These are phyloP conservation scores for Metschnikowia hibisci DNA, from an alignment of 805 yeast genomes.

Conservation along the genomic window DNA sequence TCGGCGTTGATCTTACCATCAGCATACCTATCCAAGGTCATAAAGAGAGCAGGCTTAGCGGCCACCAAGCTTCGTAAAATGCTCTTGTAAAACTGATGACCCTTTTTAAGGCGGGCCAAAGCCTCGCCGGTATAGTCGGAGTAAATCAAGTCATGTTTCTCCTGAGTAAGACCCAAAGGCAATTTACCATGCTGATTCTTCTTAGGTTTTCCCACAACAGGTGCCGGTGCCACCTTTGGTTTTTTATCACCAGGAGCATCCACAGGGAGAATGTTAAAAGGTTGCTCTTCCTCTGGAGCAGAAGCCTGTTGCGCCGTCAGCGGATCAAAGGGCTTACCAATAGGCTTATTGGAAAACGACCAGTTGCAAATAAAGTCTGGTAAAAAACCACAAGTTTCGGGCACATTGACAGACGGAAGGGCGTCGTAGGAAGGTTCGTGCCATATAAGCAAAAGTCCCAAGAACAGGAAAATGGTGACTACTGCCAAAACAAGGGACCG, in stretches of 20 bases:
- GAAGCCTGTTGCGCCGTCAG: background rate
- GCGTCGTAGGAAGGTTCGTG: slow-evolving; percentile 5
- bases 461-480: slow-evolving; percentile 7
- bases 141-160: slow-evolving; percentile 15
- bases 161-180: slow-evolving; percentile 1
- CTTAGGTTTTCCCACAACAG: background rate
- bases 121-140: slow-evolving; percentile 5
- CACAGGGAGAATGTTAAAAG: background rate
- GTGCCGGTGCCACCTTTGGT: background rate
- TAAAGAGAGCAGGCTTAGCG: slow-evolving; percentile 42
- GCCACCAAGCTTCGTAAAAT: slow-evolving; percentile 40
- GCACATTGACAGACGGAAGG: slow-evolving; percentile 5
- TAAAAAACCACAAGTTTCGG: slow-evolving; percentile 8
- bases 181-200: background rate
- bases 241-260: background rate
- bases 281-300: background rate
- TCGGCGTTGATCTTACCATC: slow-evolving; percentile 15
- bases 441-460: slow-evolving; percentile 8
- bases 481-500: slow-evolving; percentile 6
- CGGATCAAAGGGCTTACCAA: background rate
- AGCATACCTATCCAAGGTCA: slow-evolving; percentile 42
- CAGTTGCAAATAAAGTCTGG: slow-evolving; percentile 12
- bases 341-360: background rate
- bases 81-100: slow-evolving; percentile 40
- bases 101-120: slow-evolving; percentile 19